A percentile compares a stretch with the other conserved stretches of the same genome.
These are phyloP conservation scores for Sicyos edulis DNA, from an alignment of 306 rosid species.

Conservation along the genomic window DNA sequence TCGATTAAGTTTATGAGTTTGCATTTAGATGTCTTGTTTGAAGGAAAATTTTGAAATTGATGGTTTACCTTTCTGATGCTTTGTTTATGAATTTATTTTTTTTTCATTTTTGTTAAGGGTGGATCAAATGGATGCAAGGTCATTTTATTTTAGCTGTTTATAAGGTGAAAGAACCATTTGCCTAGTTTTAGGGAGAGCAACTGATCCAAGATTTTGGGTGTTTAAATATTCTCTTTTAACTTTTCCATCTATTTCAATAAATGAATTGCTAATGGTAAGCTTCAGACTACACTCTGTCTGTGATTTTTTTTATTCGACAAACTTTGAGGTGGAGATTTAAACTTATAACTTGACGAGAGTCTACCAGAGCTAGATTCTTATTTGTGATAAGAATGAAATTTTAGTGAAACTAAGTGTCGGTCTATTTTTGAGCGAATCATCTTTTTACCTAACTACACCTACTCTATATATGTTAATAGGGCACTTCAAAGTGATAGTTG, in stretches of 20 bases:
- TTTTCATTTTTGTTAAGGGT: not conserved
- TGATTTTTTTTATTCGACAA: too few species aligned
- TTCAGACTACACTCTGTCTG: too few species aligned
- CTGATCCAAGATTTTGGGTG: not conserved
- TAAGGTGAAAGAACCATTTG: not conserved
- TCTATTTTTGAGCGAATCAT: too few species aligned
- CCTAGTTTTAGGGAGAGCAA: not conserved
- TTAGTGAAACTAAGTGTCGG: too few species aligned
- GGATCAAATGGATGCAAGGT: not conserved
- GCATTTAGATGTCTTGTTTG: not conserved
- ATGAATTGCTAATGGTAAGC: not conserved
- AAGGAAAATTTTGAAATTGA: constrained; percentile 17
- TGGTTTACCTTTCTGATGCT: not conserved
- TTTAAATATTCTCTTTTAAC: not conserved
- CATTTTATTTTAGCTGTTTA: not conserved
- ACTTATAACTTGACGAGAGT: too few species aligned
- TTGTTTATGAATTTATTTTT: not conserved
- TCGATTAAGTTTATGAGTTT: not conserved
- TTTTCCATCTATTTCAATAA: not conserved
- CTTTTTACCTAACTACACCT: too few species aligned
- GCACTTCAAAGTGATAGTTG: too few species aligned
- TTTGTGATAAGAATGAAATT: too few species aligned
- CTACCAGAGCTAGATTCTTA: too few species aligned
- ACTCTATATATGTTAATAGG: too few species aligned
- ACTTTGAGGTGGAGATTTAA: too few species aligned